Base-by-base conservation (phyloP, 164 flowering plant species). In the Hamamelis virginiana region DNA sequence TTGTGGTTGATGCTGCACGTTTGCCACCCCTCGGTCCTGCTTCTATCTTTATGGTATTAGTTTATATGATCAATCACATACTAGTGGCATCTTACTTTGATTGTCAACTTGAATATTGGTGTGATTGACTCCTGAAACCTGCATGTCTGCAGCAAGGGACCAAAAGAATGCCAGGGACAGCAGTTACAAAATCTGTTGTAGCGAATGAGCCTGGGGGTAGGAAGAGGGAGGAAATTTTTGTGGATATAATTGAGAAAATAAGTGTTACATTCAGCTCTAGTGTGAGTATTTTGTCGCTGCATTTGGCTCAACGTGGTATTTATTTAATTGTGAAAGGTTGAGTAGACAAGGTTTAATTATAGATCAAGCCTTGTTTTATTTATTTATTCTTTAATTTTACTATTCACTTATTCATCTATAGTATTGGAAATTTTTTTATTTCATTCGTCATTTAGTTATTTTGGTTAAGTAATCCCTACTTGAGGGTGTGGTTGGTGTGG, bases 191-290 rank as follows among this genome's bases (percentile, higher is more conserved):
- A 75, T 91, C 98, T 72, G 96, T 91, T 72, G 94, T 95, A 10
- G 93, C 98, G 63, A 86, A 85, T 87, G 97, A 89, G 59, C 90
- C 92, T 52, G 93, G 91, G 50, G 97, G 95, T 33, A 78, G 91
- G 63, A 89, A 74, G 83, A 92, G 98, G 75, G 98, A 91, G 80
- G 97, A 94, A 81, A 94, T 92, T 47, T 94, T 92, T 82, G 97
- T 92, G 67, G 97, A 94, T 74, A 86, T 95, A 43, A 90, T 95
- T 75, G 97, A 92, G 84, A 91, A 91, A 79, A 91, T 94, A 71
- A 94, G 96, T 60, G 86, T 89, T 28, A 91, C 97, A 28, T 95
- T 95, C 83, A 95, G 97, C 80, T 89, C 98, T 45, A 91, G 97
- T 76, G 97, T 95, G 78, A 84, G 99, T 86, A 62, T 63, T 16